Percentiles rank a stretch among this genome's conserved stretches.
phyloP scores from a whole-genome alignment of 1,284 basidiomycete genomes.

The Agroathelia rolfsii region DNA sequence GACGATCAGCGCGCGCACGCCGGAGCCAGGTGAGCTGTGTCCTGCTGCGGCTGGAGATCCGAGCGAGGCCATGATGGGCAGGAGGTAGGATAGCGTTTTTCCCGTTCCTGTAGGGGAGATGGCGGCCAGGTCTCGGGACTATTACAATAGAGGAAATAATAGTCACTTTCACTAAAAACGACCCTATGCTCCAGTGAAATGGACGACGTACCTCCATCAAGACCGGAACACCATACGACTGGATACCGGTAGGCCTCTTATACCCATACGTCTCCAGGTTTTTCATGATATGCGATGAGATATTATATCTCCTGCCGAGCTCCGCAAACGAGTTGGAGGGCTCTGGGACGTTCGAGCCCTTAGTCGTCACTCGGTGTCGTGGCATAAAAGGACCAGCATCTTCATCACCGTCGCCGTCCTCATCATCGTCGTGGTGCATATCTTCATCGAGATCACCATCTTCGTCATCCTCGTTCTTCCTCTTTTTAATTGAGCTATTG shows the following conservation, averaged over 20 bases:
- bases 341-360: constrained; percentile 56
- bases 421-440: constrained; percentile 18
- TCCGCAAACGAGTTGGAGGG: constrained; percentile 49
- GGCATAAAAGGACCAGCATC: constrained; percentile 20
- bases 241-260: constrained; percentile 59
- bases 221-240: constrained; percentile 66
- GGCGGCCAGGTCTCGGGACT: constrained; percentile 77
- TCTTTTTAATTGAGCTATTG: constrained; percentile 25
- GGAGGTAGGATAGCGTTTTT: constrained; percentile 84
- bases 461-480: constrained; percentile 22
- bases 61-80: constrained; percentile 69
- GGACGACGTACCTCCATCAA: constrained; percentile 47
- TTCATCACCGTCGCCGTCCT: constrained; percentile 19
- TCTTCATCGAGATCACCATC: constrained; percentile 22
- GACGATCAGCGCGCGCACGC: constrained; percentile 74
- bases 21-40: constrained; percentile 37
- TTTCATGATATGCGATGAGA: constrained; percentile 46
- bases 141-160: constrained; percentile 8
- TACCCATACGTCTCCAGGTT: constrained; percentile 58
- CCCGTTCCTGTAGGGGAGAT: constrained; percentile 93
- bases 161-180: constrained; percentile 9
- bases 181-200: too few species aligned
- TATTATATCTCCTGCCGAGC: constrained; percentile 42
- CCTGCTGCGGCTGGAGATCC: constrained; percentile 46
- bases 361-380: constrained; percentile 56